phyloP scores from a whole-genome alignment of 1,284 basidiomycete species.

The Puccinia coronata region DNA sequence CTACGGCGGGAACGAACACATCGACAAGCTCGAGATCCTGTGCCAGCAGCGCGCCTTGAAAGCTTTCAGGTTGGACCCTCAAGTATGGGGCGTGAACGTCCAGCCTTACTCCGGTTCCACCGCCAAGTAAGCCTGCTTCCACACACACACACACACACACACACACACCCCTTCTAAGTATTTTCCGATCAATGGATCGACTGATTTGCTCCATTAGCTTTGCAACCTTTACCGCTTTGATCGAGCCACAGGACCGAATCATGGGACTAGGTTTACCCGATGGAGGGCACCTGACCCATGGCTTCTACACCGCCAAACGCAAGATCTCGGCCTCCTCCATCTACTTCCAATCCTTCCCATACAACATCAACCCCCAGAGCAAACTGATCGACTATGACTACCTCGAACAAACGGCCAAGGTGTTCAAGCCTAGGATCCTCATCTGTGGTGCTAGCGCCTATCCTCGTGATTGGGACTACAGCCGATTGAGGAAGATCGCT shows the following conservation, averaged over 20 bases:
- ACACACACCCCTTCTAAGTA: not conserved
- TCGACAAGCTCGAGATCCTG: constrained; percentile 92
- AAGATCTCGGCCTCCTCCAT: constrained; percentile 99
- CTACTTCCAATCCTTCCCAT: constrained; percentile 99
- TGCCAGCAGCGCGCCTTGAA: constrained; percentile 93
- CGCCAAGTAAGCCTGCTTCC: constrained; percentile 28
- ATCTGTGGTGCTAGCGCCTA: constrained; percentile 99
- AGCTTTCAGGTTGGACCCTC: constrained; percentile 93
- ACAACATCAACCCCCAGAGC: constrained; percentile 78
- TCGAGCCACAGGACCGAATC: constrained; percentile 95
- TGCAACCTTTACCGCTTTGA: constrained; percentile 91
- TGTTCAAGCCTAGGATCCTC: constrained; percentile 94
- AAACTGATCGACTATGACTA: constrained; percentile 88
- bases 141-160: not conserved
- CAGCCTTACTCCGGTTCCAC: constrained; percentile 84
- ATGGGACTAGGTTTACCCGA: constrained; percentile 99
- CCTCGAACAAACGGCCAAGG: constrained; percentile 82
- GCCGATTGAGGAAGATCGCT: constrained; percentile 75
- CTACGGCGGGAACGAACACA: constrained; percentile 93
- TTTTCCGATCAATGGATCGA: no score
- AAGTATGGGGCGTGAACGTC: constrained; percentile 95
- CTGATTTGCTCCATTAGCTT: constrained; percentile 80
- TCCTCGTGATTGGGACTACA: constrained; percentile 97
- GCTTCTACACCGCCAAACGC: constrained; percentile 98
- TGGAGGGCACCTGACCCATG: constrained; percentile 96